A percentile compares a stretch with the other conserved stretches of the same genome.
Conservation (phyloP, 345 rosid genomes). For the Arabidopsis arenosa region DNA sequence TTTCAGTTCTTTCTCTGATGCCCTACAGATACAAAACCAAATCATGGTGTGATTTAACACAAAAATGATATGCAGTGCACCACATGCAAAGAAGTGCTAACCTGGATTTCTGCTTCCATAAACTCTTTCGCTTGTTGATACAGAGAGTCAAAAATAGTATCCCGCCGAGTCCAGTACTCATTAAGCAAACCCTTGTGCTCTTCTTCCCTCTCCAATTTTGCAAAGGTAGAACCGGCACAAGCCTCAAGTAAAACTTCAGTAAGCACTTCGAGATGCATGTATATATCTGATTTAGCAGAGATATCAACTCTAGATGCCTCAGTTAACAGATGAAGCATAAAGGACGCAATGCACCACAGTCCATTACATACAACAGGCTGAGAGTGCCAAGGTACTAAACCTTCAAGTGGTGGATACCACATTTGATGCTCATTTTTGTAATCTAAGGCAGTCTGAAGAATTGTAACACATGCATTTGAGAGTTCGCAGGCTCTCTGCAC, state of each 20-base stretch:
- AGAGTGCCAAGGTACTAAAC: constrained; percentile 83
- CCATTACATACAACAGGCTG: constrained; percentile 75
- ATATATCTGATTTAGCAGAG: constrained; percentile 66
- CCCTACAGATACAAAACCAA: constrained; percentile 55
- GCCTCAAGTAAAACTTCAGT: constrained; percentile 80
- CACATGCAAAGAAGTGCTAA: constrained; percentile 39
- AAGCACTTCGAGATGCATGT: constrained; percentile 61
- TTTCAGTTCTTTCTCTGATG: constrained; percentile 49
- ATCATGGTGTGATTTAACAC: constrained; percentile 23
- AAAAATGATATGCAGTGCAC: constrained; percentile 12
- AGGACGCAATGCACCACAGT: constrained; percentile 76
- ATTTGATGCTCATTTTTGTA: constrained; percentile 79
- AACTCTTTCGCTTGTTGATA: constrained; percentile 69
- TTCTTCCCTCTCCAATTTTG: constrained; percentile 71
- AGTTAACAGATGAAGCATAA: constrained; percentile 68
- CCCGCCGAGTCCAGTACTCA: constrained; percentile 81
- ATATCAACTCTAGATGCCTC: constrained; percentile 60
- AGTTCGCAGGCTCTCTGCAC: constrained; percentile 78
- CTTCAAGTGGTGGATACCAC: constrained; percentile 95
- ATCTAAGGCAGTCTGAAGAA: constrained; percentile 65
- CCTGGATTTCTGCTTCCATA: constrained; percentile 57
- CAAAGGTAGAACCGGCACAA: constrained; percentile 65
- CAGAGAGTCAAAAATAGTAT: constrained; percentile 70
- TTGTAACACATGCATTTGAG: constrained; percentile 70
- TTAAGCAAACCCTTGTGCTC: constrained; percentile 69